Evolutionary conservation across 345 rosid species (phyloP).

Genomic region (Populus nigra): DNA sequence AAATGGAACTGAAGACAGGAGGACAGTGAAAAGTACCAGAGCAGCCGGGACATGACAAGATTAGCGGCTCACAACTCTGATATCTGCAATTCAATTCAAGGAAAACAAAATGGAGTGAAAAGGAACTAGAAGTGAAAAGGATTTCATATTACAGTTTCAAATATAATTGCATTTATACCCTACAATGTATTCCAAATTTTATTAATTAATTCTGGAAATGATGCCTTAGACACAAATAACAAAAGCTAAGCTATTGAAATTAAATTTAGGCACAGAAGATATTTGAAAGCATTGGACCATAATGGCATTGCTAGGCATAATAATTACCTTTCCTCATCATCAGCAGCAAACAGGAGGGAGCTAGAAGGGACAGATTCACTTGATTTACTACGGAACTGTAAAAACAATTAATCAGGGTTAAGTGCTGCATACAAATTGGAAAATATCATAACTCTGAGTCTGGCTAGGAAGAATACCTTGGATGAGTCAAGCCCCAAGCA

Average conservation of each 20-base stretch:
- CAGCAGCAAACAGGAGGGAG: slow-evolving; percentile 54
- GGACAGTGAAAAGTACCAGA: slow-evolving; percentile 72
- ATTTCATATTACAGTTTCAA: background rate
- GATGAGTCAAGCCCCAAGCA: slow-evolving; percentile 97
- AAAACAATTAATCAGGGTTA: slow-evolving; percentile 12
- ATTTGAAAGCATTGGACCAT: background rate
- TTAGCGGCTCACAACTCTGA: slow-evolving; percentile 68
- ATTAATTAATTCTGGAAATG: background rate
- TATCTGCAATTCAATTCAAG: slow-evolving; percentile 49
- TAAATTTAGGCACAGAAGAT: background rate
- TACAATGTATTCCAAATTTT: background rate
- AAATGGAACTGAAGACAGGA: slow-evolving; percentile 54
- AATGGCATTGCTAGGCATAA: background rate
- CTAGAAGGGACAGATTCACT: slow-evolving; percentile 44
- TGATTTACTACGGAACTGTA: slow-evolving; percentile 70
- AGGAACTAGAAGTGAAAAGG: background rate
- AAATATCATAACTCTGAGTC: background rate
- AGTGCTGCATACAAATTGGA: background rate
- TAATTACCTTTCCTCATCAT: slow-evolving; percentile 76
- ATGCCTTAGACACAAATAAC: background rate
- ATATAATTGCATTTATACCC: background rate
- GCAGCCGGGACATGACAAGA: slow-evolving; percentile 83
- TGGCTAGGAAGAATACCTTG: slow-evolving; percentile 49
- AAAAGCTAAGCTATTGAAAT: background rate
- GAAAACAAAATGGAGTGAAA: background rate